These are phyloP conservation scores for Amyloporia xantha DNA, from an alignment of 768 basidiomycete species.

Conservation along the genomic window DNA sequence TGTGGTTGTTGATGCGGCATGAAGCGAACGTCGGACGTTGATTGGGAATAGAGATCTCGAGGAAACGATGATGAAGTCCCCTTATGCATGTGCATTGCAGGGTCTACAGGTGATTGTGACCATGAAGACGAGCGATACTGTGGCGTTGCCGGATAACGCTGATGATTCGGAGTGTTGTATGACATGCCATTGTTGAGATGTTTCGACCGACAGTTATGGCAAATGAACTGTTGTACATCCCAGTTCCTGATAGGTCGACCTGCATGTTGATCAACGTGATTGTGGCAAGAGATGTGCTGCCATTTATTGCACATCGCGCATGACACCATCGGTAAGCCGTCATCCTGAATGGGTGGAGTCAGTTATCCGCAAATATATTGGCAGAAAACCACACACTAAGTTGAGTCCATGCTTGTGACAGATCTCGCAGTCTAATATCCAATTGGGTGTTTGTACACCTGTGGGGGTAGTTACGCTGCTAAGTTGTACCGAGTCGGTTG, in stretches of 20 bases:
- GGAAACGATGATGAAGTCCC: slow-evolving; percentile 3
- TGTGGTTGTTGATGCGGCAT: slow-evolving; percentile 7
- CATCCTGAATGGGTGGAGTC: slow-evolving; percentile 57
- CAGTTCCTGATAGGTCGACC: slow-evolving; percentile 73
- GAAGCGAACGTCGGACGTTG: slow-evolving; percentile 10
- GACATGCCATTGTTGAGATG: slow-evolving; percentile 4
- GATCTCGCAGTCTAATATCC: slow-evolving; percentile 87
- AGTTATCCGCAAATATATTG: too few relatives aligned
- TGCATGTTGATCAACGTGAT: slow-evolving; percentile 54
- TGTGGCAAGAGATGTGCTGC: slow-evolving; percentile 89
- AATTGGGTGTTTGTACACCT: slow-evolving; percentile 56
- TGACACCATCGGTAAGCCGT: slow-evolving; percentile 70
- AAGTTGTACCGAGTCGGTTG: slow-evolving; percentile 15
- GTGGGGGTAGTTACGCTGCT: slow-evolving; percentile 28
- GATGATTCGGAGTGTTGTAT: slow-evolving; percentile 9
- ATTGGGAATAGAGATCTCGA: slow-evolving; percentile 9
- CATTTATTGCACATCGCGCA: slow-evolving; percentile 80
- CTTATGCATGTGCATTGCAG: slow-evolving; percentile 1
- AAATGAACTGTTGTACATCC: slow-evolving; percentile 81
- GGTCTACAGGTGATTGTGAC: slow-evolving; percentile 5
- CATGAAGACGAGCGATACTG: slow-evolving; percentile 1
- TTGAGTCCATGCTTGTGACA: slow-evolving; percentile 71
- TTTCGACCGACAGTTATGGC: slow-evolving; percentile 45
- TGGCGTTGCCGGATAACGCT: slow-evolving; percentile 4
- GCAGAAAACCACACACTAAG: slow-evolving; percentile 40